Evolutionary conservation across 306 rosid genomes (phyloP), one percentile per base, ranked within the genome.

Genomic region (Alnus glutinosa): DNA sequence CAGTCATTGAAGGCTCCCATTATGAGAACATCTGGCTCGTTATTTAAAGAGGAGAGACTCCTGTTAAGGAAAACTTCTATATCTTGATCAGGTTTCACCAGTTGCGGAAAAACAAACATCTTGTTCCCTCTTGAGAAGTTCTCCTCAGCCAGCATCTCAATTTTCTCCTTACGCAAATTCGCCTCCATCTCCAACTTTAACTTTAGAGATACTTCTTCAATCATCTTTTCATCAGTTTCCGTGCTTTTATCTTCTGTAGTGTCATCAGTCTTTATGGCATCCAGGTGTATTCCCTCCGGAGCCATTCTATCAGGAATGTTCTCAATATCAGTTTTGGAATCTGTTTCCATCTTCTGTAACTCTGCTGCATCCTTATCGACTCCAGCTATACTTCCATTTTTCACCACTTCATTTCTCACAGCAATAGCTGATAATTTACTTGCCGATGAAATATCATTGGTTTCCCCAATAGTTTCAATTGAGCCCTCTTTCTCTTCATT

Each of bases 1-100:
- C 99, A 93, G 78, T 90, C 93, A 79, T 95, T 95, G 83, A 91
- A 93, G 64, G 93, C 97, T 79, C 97, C 99, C 92, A 90, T 91
- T 57, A 95, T 89, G 64, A 88, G 75, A 82, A 95, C 79, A 39
- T 93, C 88, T 2, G 86, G 82, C 83, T 93, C 98, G 47, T 87
- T 86, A 68, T 78, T 83, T 79, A 95, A 83, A 42, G 89, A 80
- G 34, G 99, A 91, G 74, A 91, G 86, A 72, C 79, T 88, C 83
- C 82, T 88, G 37, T 85, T 88, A 66, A 95, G 80, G 83, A 87
- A 95, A 74, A 95, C 79, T 83, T 93, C 93, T 82, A 95, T 88
- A 79, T 88, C 90, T 86, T 83, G 89, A 89, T 89, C 97, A 75
- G 99, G 93, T 87, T 86, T 88, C 83, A 87, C 97, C 48, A 86